phyloP scores from a whole-genome alignment of 441 rosid genomes.

The Syzygium malaccense region DNA sequence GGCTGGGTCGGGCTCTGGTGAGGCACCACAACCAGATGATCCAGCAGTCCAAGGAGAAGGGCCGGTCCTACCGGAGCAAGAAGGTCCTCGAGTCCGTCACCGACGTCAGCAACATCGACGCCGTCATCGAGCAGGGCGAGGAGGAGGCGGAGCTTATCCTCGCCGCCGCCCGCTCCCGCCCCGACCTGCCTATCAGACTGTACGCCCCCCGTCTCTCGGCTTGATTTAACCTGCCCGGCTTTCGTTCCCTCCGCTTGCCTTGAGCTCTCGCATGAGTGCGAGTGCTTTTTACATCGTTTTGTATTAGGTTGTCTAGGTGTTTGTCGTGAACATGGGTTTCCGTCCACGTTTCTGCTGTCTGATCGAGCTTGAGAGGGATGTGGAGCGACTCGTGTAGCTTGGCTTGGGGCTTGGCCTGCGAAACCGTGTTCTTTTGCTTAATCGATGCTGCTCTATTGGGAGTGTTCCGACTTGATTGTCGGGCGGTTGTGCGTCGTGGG shows the following conservation, averaged over 20 bases:
- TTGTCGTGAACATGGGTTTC: background rate
- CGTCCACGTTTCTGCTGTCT: background rate
- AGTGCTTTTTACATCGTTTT: background rate
- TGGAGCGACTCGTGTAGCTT: background rate
- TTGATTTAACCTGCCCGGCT: background rate
- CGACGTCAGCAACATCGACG: conserved; percentile 73
- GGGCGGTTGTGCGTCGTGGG: background rate
- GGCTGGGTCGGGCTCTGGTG: conserved; percentile 72
- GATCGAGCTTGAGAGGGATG: background rate
- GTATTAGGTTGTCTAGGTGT: background rate
- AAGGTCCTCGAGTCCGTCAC: conserved; percentile 79
- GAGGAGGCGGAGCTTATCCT: conserved; percentile 55
- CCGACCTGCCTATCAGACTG: conserved; percentile 51
- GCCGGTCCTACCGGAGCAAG: conserved; percentile 46
- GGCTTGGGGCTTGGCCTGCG: background rate
- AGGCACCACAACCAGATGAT: conserved; percentile 89
- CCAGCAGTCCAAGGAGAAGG: conserved; percentile 74
- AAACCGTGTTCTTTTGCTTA: background rate
- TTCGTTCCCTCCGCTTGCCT: background rate
- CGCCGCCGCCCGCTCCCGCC: conserved; percentile 29
- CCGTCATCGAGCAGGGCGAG: conserved; percentile 67
- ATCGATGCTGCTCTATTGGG: background rate
- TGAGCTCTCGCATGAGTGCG: background rate
- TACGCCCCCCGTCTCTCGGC: conserved; percentile 11
- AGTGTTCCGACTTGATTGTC: background rate